Evolutionary conservation across 257 asterid species (phyloP).

Genomic region (Solanum commersonii): DNA sequence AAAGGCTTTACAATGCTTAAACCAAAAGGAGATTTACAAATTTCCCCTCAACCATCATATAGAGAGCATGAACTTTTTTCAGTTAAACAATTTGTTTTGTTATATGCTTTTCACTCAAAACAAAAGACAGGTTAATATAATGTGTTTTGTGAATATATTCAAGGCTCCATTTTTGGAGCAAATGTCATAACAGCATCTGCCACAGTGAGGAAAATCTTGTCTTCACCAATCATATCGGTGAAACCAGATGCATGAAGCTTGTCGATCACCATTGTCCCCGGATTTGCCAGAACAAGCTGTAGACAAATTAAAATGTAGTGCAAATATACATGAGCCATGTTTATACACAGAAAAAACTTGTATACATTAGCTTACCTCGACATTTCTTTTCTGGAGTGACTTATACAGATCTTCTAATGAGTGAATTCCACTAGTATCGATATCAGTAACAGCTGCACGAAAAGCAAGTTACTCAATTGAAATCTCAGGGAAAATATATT

Average conservation of each 20-base stretch:
- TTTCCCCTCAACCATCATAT: background rate
- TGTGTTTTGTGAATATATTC: background rate
- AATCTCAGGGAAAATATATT: background rate
- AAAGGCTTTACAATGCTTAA: background rate
- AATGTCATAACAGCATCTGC: constrained; percentile 53
- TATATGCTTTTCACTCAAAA: background rate
- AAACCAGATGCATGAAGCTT: constrained; percentile 55
- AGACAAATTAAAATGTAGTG: background rate
- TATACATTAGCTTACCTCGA: constrained; percentile 26
- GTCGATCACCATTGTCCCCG: constrained; percentile 57
- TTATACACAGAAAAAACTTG: background rate
- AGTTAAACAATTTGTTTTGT: background rate
- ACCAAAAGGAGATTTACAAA: background rate
- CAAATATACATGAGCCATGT: background rate
- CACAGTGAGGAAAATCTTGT: constrained; percentile 60
- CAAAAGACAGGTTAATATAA: background rate
- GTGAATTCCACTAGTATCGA: constrained; percentile 88
- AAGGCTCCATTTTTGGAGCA: constrained; percentile 77
- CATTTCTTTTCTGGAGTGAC: constrained; percentile 41
- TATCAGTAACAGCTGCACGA: constrained; percentile 79
- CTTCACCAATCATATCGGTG: constrained; percentile 40
- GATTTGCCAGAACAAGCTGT: constrained; percentile 77
- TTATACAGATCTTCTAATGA: constrained; percentile 61
- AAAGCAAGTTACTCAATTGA: background rate
- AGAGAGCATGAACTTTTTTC: background rate